Base-by-base conservation (phyloP, 345 rosid species). In the Angophora floribunda region DNA sequence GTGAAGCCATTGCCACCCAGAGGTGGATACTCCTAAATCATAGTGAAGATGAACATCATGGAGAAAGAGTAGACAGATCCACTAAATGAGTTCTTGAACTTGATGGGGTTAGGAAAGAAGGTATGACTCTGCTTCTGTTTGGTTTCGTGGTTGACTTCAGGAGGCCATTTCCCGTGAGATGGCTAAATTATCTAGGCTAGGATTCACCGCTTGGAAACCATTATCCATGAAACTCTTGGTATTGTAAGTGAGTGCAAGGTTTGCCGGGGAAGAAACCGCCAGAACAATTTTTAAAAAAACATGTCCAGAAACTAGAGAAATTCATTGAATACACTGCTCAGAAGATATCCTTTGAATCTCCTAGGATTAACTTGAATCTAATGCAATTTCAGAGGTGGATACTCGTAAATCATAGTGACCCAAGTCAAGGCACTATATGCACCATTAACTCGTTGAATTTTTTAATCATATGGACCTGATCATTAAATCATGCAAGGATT, bases 111-210 rank as follows among this genome's bases (percentile, higher is more conserved):
- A 7, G 36, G 57, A 41, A n/a, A 65, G 78, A 96, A 96, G 82
- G 90, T 94, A 78, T 93, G 96, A 19, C 93, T 94, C 7, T 32
- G 63, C 84, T 47, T 5, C 86, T 90, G 90, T 3, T 7, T 65
- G 50, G 93, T 93, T 24, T 85, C 70, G 75, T 93, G 67, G 96
- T 96, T 19, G 94, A 93, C 52, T 86, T 78, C 85, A 93, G 50
- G 87, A 93, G 94, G 75, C 94, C 96, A 16, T 87, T 91, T 85
- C 87, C 44, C 82, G 91, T 90, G 82, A 1, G 10, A 13, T 24
- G 7, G 93, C 92, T 41, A 89, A 52, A 4, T 94, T 93, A 22
- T 93, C 92, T 28, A 94, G 93, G 89, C 59, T 88, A 32, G 89
- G 85, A 86, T 91, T 91, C 17, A 88, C 63, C 9, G 67, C 85